Base-by-base conservation (phyloP, 139 green algal species). In the Chlamydomonas eustigma region DNA sequence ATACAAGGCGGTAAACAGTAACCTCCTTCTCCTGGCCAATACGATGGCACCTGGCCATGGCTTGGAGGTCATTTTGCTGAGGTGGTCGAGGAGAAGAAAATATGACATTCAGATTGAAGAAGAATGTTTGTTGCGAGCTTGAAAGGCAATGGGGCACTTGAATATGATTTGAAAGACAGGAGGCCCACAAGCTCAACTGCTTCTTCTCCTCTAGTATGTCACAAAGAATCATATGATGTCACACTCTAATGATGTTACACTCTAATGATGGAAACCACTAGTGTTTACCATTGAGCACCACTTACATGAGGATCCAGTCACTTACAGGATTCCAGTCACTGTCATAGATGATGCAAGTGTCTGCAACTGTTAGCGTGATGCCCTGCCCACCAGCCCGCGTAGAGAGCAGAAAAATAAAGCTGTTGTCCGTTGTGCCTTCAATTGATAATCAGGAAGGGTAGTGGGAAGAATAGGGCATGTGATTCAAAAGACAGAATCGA, bases 41-140 rank as follows among this genome's bases (percentile, higher is more conserved):
- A 81, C 94, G 94, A 82, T 98, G 94, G 80, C 90, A 97, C 35
- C 94, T 90, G 0, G 94, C 94, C 94, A 98, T 98, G 66, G 94
- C 94, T 80, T 97, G 92, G 44, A 58, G 44, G 44, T 58, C 44
- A 18, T 58, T 58, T 58, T 58, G 63, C n/a, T 31, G 63, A 22
- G 32, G 18, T 32, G 63, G 63, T 22, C 6, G 63, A 28, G 63
- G 63, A 6, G 28, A 28, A 37, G 30, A 35, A 28, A 63, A 63
- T 22, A 28, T 18, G 18, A 71, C 22, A 28, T 63, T 22, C 50
- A 63, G 50, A 22, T 63, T 22, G 22, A 71, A 71, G 33, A 71
- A 28, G 25, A 28, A 28, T 28, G 24, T 18, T 18, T n/a, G n/a
- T n/a, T n/a, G n/a, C n/a, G n/a, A n/a, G n/a, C n/a, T n/a, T n/a